Evolutionary conservation across 2,329 filamentous ascomycete genomes (phyloP).

Genomic region (Zasmidium citrigriseum): DNA sequence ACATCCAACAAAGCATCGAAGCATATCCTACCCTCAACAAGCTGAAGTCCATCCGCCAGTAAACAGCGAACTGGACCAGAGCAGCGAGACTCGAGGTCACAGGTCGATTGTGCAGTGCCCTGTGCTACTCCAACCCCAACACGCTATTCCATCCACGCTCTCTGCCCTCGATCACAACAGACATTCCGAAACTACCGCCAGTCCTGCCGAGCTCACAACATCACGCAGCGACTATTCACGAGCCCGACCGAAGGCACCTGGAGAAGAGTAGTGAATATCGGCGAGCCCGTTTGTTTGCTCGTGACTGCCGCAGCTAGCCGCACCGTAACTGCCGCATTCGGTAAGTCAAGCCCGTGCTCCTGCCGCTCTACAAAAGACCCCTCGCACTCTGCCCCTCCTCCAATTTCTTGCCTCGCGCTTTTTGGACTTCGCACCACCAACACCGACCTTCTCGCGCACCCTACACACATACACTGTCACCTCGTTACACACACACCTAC

Average conservation of each 20-base stretch:
- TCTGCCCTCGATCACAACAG: no score
- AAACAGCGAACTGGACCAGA: no score
- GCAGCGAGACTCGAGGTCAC: no score
- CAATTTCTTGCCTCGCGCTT: not conserved
- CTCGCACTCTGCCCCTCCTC: not conserved
- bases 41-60: no score
- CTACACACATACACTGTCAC: not conserved
- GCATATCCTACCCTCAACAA: no score
- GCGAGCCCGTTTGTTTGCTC: not conserved
- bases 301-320: not conserved
- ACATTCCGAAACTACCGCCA: no score
- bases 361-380: not conserved
- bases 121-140: no score
- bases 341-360: not conserved
- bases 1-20: no score
- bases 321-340: not conserved
- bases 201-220: no score
- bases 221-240: no score
- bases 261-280: not conserved
- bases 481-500: not conserved
- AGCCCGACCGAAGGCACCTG: not conserved
- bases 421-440: not conserved
- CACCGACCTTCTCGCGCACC: not conserved
- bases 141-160: no score
- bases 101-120: no score